Percentiles rank a stretch among this genome's conserved stretches.
Evolutionary conservation across 257 asterid genomes (phyloP).

Genomic region (Misopates orontium): DNA sequence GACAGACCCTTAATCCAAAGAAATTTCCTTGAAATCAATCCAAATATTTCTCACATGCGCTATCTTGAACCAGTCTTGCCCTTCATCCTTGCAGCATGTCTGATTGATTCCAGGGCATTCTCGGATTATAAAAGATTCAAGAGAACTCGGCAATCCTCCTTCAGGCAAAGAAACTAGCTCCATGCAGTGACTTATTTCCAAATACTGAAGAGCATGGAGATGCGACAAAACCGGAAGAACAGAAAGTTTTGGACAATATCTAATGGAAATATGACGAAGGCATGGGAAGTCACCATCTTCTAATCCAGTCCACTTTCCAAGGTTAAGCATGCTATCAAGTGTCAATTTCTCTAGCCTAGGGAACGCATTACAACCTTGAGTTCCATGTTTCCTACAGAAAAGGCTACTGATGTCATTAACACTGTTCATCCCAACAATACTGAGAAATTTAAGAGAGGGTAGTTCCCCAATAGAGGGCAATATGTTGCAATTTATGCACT

Average conservation of each 20-base stretch:
- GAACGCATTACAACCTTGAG: slow-evolving; percentile 19
- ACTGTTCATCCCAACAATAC: slow-evolving; percentile 29
- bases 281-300: slow-evolving; percentile 43
- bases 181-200: slow-evolving; percentile 37
- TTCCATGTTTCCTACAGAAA: slow-evolving; percentile 27
- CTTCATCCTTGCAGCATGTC: slow-evolving; percentile 33
- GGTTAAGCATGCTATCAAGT: slow-evolving; percentile 36
- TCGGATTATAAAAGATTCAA: slow-evolving; percentile 32
- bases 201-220: slow-evolving; percentile 30
- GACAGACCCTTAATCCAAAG: slow-evolving; percentile 26
- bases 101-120: slow-evolving; percentile 39
- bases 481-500: slow-evolving; percentile 42
- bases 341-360: slow-evolving; percentile 42
- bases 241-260: slow-evolving; percentile 41
- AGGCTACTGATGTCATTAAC: slow-evolving; percentile 33
- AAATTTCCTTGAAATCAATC: slow-evolving; percentile 37
- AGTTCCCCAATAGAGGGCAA: slow-evolving; percentile 47
- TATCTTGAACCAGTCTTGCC: slow-evolving; percentile 37
- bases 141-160: slow-evolving; percentile 37
- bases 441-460: slow-evolving; percentile 40
- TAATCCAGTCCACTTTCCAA: slow-evolving; percentile 44
- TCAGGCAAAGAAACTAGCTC: slow-evolving; percentile 37
- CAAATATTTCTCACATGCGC: slow-evolving; percentile 31
- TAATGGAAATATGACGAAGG: slow-evolving; percentile 32
- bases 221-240: slow-evolving; percentile 34